phyloP scores from a whole-genome alignment of 1,284 basidiomycete genomes.

The Pascua guehoae region DNA sequence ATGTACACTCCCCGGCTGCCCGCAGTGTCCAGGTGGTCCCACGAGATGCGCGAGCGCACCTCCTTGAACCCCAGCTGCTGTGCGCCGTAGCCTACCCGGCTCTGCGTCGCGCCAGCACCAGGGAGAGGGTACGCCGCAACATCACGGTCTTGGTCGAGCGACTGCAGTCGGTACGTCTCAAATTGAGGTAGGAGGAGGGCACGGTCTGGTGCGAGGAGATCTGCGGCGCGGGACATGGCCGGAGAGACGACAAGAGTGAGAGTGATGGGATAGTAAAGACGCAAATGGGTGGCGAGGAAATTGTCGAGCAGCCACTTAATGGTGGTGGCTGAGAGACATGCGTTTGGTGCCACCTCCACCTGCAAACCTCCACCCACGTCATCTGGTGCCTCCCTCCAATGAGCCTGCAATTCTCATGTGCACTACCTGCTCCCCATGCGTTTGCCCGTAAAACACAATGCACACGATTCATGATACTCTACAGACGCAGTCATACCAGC shows the following conservation, averaged over 20 bases:
- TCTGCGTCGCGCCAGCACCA: constrained; percentile 36
- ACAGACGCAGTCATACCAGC: too few species aligned
- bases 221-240: constrained; percentile 13
- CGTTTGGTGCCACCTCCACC: too few species aligned
- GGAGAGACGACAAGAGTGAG: constrained; percentile 4
- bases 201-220: constrained; percentile 31
- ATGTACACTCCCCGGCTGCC: constrained; percentile 61
- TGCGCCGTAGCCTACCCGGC: constrained; percentile 28
- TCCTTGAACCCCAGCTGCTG: constrained; percentile 53
- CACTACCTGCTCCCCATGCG: too few species aligned
- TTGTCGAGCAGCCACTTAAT: too few species aligned
- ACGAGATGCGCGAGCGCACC: constrained; percentile 73
- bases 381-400: too few species aligned
- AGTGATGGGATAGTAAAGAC: neutral
- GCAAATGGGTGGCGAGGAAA: too few species aligned
- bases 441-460: too few species aligned
- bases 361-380: too few species aligned
- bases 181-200: constrained; percentile 37
- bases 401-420: too few species aligned
- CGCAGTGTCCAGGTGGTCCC: constrained; percentile 69
- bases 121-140: constrained; percentile 28
- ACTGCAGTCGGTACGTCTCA: constrained; percentile 42
- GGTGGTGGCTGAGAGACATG: too few species aligned
- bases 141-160: constrained; percentile 33
- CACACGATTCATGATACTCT: too few species aligned